These are phyloP conservation scores for Hypocreales sp. DNA, from an alignment of 2,329 filamentous ascomycete genomes.

Conservation along the genomic window DNA sequence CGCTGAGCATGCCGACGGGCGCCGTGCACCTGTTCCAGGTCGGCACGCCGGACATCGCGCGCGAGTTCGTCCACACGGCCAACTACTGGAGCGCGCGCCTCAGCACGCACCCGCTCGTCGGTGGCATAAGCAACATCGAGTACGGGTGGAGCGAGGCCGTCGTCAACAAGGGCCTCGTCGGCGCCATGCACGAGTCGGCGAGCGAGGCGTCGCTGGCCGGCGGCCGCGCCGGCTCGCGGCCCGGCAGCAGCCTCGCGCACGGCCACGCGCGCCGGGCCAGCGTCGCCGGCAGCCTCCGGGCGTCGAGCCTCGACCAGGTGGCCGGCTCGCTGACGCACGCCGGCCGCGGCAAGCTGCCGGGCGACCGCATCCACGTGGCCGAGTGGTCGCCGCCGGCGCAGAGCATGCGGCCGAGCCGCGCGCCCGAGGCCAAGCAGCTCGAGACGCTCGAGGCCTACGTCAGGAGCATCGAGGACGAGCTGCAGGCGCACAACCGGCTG, in stretches of 20 bases:
- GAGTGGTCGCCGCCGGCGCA: constrained; percentile 86
- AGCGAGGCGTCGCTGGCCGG: constrained; percentile 11
- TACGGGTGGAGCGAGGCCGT: constrained; percentile 90
- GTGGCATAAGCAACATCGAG: constrained; percentile 91
- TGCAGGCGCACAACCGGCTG: constrained; percentile 76
- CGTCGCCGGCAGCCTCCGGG: constrained; percentile 34
- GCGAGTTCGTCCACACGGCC: constrained; percentile 83
- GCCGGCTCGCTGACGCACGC: constrained; percentile 30
- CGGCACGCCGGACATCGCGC: constrained; percentile 84
- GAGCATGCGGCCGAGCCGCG: constrained; percentile 70
- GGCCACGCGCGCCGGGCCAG: constrained; percentile 21
- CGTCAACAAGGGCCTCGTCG: constrained; percentile 45
- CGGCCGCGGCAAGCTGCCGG: constrained; percentile 51
- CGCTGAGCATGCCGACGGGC: constrained; percentile 77
- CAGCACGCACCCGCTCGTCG: constrained; percentile 83
- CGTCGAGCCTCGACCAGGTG: constrained; percentile 46
- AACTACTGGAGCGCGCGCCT: constrained; percentile 97
- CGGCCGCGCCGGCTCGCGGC: constrained; percentile 23
- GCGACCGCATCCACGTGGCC: constrained; percentile 68
- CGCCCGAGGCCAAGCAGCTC: constrained; percentile 70
- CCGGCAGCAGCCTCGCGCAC: constrained; percentile 32
- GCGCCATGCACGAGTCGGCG: constrained; percentile 32
- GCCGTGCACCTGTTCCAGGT: constrained; percentile 98
- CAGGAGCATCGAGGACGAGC: constrained; percentile 68
- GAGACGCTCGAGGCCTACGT: constrained; percentile 64